Evolutionary conservation across 2,329 filamentous ascomycete species (phyloP).

Genomic region (Cladosporium sp.): DNA sequence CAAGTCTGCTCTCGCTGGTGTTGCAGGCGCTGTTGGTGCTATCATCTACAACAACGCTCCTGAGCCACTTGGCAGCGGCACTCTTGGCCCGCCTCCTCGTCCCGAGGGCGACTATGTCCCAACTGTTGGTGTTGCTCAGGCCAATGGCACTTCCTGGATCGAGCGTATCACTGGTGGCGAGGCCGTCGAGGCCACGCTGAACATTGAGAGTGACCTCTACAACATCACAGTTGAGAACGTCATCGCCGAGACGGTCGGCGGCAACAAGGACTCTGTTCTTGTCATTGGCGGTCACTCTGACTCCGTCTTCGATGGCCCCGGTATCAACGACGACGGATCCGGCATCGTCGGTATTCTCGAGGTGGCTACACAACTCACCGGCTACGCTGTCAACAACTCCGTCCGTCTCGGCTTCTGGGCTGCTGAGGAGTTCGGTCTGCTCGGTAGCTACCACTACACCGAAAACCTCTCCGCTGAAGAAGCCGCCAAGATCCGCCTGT

Average conservation of each 20-base stretch:
- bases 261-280: slow-evolving; percentile 56
- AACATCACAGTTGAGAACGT: slow-evolving; percentile 52
- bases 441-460: slow-evolving; percentile 48
- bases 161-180: slow-evolving; percentile 48
- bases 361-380: slow-evolving; percentile 57
- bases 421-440: slow-evolving; percentile 59
- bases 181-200: slow-evolving; percentile 35
- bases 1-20: slow-evolving; percentile 65
- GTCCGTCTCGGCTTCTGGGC: slow-evolving; percentile 66
- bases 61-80: slow-evolving; percentile 51
- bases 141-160: slow-evolving; percentile 55
- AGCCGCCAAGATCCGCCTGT: slow-evolving; percentile 58
- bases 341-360: slow-evolving; percentile 60
- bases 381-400: slow-evolving; percentile 69
- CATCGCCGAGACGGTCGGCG: slow-evolving; percentile 56
- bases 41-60: slow-evolving; percentile 70
- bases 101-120: slow-evolving; percentile 56
- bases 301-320: slow-evolving; percentile 58
- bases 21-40: slow-evolving; percentile 65
- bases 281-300: slow-evolving; percentile 59
- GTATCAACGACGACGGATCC: slow-evolving; percentile 75
- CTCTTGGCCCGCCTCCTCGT: slow-evolving; percentile 59
- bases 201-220: slow-evolving; percentile 43
- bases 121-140: slow-evolving; percentile 62
- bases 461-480: slow-evolving; percentile 44